Evolutionary conservation across 2,329 filamentous ascomycete species (phyloP), one percentile per base, ranked within the genome.

Genomic region (Aaosphaeria arxii): DNA sequence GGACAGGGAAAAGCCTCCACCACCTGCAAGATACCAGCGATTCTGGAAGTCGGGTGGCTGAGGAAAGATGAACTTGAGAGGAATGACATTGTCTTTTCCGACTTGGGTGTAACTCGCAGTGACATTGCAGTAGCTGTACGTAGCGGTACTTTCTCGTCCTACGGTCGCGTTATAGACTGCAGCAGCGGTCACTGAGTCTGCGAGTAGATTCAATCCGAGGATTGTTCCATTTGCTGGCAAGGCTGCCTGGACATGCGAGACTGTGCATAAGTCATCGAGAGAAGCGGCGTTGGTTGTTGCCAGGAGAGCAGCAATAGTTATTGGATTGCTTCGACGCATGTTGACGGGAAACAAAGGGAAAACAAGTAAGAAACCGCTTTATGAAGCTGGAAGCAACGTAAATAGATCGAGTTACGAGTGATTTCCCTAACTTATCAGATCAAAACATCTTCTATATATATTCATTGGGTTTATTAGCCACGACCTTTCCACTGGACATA

Each of bases 11-110:
- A 69, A 72, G 4, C 75, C 76, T 42, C 74, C 76, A 6, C 76
- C 76, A 40, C 76, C 76, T 2, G 71, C 72, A 0, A 72, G 65
- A n/a, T 77, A 63, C 49, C 70, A 79, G 2, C 76, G 70, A 42
- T 75, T 76, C 53, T 76, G 56, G 55, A 75, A 79, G 24, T 66
- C 62, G 3, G 59, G 58, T 0, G 74, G 75, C 4, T 70, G 54
- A 0, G 76, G 76, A 7, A 77, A 63, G 63, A 71, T 76, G 56
- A 72, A 73, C 29, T 63, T 53, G n/a, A 61, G 29, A 5, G 49
- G 49, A 6, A 59, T 47, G 2, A 36, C 44, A 17, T 61, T 45
- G 39, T 42, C 46, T 42, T 53, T 59, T 30, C 74, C 75, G 31
- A 69, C 61, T 45, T 78, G 76, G 2, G 71, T 67, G 54, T 77